These are phyloP conservation scores for Hypomontagnella submonticulosa DNA, from an alignment of 495 filamentous ascomycete genomes.

Conservation along the genomic window DNA sequence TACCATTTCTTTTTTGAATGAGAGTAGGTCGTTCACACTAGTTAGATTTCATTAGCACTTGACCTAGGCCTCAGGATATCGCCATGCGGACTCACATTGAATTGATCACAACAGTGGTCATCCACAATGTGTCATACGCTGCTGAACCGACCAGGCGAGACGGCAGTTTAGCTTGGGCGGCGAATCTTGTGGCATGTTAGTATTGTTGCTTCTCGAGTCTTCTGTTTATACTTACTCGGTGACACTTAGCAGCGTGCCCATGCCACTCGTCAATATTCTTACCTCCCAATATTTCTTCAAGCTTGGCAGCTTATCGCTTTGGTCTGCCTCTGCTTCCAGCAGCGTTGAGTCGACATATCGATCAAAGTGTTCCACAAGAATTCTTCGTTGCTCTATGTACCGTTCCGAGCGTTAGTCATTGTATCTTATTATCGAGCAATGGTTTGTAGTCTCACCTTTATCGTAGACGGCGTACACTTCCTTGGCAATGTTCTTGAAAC, in stretches of 20 bases:
- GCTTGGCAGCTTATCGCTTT: conserved; percentile 33
- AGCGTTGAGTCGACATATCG: conserved; percentile 41
- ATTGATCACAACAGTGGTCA: conserved; percentile 41
- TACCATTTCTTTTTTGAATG: conserved; percentile 48
- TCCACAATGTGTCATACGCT: conserved; percentile 34
- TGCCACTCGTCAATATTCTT: conserved; percentile 45
- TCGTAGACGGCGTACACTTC: conserved; percentile 28
- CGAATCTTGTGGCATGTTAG: conserved; percentile 28
- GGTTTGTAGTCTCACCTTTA: conserved; percentile 23
- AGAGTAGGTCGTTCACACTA: conserved; percentile 44
- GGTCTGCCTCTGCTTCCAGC: conserved; percentile 42
- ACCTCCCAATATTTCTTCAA: conserved; percentile 46
- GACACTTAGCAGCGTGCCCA: conserved; percentile 37
- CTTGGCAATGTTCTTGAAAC: conserved; percentile 29
- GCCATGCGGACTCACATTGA: conserved; percentile 35
- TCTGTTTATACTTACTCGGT: conserved; percentile 33
- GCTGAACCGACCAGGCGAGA: conserved; percentile 26
- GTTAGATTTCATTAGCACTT: conserved; percentile 6
- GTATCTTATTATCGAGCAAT: neutral
- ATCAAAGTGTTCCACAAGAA: conserved; percentile 24
- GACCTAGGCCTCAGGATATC: neutral
- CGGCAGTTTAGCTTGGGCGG: conserved; percentile 34
- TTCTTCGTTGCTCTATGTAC: conserved; percentile 36
- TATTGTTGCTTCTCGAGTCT: neutral
- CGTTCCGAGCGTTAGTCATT: neutral